phyloP scores from a whole-genome alignment of 108 stramenopile species.

The Nitzschia inconspicua region DNA sequence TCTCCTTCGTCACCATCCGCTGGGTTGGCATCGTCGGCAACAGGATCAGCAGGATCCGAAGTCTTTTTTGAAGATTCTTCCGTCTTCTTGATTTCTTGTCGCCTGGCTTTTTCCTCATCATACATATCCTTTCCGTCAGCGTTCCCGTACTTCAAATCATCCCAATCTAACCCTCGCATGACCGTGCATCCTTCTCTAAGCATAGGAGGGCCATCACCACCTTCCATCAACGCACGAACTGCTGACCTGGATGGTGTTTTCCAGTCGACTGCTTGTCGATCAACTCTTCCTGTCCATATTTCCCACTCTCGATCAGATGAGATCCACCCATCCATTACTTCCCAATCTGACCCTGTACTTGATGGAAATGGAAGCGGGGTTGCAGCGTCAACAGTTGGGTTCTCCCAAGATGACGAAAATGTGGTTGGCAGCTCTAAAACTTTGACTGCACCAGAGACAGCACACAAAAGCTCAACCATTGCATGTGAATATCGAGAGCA shows the following conservation, averaged over 20 bases:
- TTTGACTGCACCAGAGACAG: slow-evolving; percentile 35
- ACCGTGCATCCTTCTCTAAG: slow-evolving; percentile 70
- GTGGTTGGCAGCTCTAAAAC: slow-evolving; percentile 2
- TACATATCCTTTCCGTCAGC: slow-evolving; percentile 76
- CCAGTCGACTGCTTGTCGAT: slow-evolving; percentile 67
- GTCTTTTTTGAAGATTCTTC: slow-evolving; percentile 12
- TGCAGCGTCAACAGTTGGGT: slow-evolving; percentile 56
- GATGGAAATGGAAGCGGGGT: slow-evolving; percentile 38
- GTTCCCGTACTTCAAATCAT: slow-evolving; percentile 27
- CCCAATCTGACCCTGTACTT: slow-evolving; percentile 32
- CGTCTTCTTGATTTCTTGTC: slow-evolving; percentile 44
- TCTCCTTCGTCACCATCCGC: slow-evolving; percentile 1
- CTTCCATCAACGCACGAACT: slow-evolving; percentile 78
- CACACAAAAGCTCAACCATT: slow-evolving; percentile 68
- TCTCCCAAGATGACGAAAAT: slow-evolving; percentile 32
- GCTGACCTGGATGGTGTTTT: slow-evolving; percentile 56
- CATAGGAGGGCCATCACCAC: slow-evolving; percentile 86
- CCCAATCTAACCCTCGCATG: slow-evolving; percentile 76
- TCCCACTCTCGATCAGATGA: slow-evolving; percentile 61
- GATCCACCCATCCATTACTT: slow-evolving; percentile 70
- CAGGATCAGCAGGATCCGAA: slow-evolving; percentile 12
- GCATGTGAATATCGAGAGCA: slow-evolving; percentile 82
- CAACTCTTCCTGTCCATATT: slow-evolving; percentile 62
- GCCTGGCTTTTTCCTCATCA: slow-evolving; percentile 61
- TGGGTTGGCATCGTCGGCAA: slow-evolving; percentile 23